These are phyloP conservation scores for Colletotrichum sp. DNA, from an alignment of 2,329 filamentous ascomycete species.

Conservation along the genomic window DNA sequence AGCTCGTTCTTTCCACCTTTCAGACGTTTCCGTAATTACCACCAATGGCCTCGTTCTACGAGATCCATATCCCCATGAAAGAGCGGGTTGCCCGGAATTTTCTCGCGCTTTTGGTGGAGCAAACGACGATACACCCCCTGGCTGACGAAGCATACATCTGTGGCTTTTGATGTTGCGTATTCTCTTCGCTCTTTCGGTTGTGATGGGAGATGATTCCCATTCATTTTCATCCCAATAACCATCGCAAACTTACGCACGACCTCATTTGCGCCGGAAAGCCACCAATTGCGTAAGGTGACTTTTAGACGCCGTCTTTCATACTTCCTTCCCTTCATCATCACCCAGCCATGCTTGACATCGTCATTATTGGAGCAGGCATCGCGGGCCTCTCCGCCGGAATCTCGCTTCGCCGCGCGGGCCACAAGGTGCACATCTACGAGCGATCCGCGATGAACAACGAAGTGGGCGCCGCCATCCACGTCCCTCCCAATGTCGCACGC, in stretches of 20 bases:
- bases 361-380: slow-evolving; percentile 48
- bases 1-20: not conserved
- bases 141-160: not conserved
- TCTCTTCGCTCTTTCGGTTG: not conserved
- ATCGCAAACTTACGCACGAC: not conserved
- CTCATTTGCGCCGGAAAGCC: not conserved
- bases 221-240: not conserved
- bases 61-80: not conserved
- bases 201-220: not conserved
- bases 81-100: not conserved
- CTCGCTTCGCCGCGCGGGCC: slow-evolving; percentile 39
- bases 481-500: slow-evolving; percentile 41
- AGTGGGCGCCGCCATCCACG: slow-evolving; percentile 41
- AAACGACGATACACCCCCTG: not conserved
- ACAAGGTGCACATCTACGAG: slow-evolving; percentile 46
- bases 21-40: not conserved
- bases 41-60: not conserved
- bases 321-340: not conserved
- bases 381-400: slow-evolving; percentile 44
- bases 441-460: slow-evolving; percentile 40
- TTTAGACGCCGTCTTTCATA: not conserved
- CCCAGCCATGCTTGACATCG: slow-evolving; percentile 36
- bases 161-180: not conserved
- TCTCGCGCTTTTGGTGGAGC: not conserved
- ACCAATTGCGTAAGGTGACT: not conserved